These are phyloP conservation scores for Cercophora sp. DNA, from an alignment of 495 filamentous ascomycete genomes.

Conservation along the genomic window DNA sequence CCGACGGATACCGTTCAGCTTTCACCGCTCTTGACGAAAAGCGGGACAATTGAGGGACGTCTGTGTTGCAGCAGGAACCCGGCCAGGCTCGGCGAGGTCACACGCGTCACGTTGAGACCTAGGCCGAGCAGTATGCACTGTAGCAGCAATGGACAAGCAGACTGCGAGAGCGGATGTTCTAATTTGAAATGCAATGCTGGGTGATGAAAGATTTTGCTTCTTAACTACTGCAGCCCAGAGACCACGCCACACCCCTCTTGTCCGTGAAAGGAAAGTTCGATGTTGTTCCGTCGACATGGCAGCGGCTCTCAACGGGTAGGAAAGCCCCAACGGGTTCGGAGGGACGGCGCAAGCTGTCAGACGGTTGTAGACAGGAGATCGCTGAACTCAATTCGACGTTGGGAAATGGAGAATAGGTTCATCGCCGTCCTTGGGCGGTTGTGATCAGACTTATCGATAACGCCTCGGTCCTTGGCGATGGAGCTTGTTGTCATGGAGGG, in stretches of 20 bases:
- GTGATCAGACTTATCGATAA: slow-evolving; percentile 11
- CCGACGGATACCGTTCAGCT: not conserved
- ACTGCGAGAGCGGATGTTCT: not conserved
- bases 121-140: too few species aligned
- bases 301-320: not conserved
- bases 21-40: slow-evolving; percentile 29
- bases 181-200: slow-evolving; percentile 4
- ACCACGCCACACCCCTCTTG: not conserved
- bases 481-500: slow-evolving; percentile 26
- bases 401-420: too few species aligned
- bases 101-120: slow-evolving; percentile 4
- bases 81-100: not conserved
- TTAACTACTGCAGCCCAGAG: slow-evolving; percentile 9
- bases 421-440: too few species aligned
- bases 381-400: too few species aligned
- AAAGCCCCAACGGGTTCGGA: too few species aligned
- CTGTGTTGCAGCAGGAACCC: slow-evolving; percentile 23
- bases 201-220: not conserved
- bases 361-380: too few species aligned
- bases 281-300: slow-evolving; percentile 2
- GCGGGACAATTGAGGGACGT: slow-evolving; percentile 1
- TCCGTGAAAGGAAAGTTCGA: not conserved
- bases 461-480: slow-evolving; percentile 19
- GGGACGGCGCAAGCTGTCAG: too few species aligned
- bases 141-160: too few species aligned